Base-by-base conservation (phyloP, 2,329 filamentous ascomycete species). In the Paracoccidioides brasiliensis region DNA sequence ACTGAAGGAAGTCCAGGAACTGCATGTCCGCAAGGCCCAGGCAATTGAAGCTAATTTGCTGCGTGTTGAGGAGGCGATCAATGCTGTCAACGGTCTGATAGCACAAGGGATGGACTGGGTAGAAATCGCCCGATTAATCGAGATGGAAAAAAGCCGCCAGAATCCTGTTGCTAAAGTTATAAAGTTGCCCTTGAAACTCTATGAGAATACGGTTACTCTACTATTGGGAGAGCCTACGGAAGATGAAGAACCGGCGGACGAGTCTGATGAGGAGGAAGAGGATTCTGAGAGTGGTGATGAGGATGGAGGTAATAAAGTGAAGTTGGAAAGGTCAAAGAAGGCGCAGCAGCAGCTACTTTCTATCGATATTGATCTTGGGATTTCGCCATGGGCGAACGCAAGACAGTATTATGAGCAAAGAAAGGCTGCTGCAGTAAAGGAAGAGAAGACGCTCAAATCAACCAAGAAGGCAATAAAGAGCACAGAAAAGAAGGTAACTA, bases 91-190 rank as follows among this genome's bases (percentile, higher is more conserved):
- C 68, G 88, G 88, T 0, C 75, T 97, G n/a, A 82, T 98, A 57
- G 82, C 82, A 4, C 89, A 95, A 65, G 91, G 91, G 9, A 97
- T 97, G 90, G 93, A 98, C 64, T 98, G 93, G 93, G 83, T 89
- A 9, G 87, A 96, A 61, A 90, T 97, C 64, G 88, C 81, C 8
- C 86, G 85, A 57, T 74, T 98, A 59, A 87, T 98, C 53, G 89
- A 95, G 67, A 81, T 89, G 61, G 91, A 97, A 67, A 87, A 94
- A 68, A 82, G 77, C 58, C 78, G 84, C 51, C 78, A 82, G 33
- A 98, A 98, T 61, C 82, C 88, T 0, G 90, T 98, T 6, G 93
- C 93, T 1, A 80, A 85, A 56, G 83, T 90, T 46, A 95, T 98
- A 65, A 87, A 86, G 66, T 73, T 95, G 15, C 91, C 93, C 0